phyloP scores from a whole-genome alignment of 1,284 basidiomycete species.

The Hymenochaete sp. region DNA sequence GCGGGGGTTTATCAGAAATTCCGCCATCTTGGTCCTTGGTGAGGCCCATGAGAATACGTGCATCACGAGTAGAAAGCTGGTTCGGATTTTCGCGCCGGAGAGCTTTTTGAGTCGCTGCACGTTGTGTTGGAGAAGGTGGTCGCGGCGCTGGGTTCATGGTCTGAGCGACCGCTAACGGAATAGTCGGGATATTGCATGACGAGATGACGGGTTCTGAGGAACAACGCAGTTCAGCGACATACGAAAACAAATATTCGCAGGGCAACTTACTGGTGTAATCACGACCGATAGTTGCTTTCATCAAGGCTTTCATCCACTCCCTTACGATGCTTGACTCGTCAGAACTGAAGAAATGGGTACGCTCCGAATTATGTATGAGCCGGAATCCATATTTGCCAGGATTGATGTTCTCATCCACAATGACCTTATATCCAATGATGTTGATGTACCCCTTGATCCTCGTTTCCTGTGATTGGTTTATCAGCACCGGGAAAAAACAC shows the following conservation, averaged over 20 bases:
- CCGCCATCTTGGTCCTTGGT: constrained; percentile 31
- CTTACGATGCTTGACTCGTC: constrained; percentile 79
- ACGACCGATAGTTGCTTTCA: constrained; percentile 95
- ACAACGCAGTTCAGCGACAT: neutral
- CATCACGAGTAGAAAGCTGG: constrained; percentile 82
- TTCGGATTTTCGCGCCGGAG: constrained; percentile 83
- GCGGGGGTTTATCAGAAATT: constrained; percentile 22
- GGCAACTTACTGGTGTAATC: constrained; percentile 81
- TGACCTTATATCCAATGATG: constrained; percentile 87
- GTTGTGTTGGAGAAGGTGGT: constrained; percentile 84
- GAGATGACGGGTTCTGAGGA: constrained; percentile 82
- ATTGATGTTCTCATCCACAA: constrained; percentile 86
- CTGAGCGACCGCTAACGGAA: constrained; percentile 90
- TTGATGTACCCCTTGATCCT: constrained; percentile 95
- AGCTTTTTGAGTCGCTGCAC: constrained; percentile 86
- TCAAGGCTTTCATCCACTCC: constrained; percentile 99
- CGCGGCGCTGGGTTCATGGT: constrained; percentile 92
- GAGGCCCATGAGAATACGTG: constrained; percentile 70
- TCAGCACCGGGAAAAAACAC: neutral
- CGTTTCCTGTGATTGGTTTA: constrained; percentile 51
- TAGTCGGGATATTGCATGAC: constrained; percentile 95
- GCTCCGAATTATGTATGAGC: constrained; percentile 84
- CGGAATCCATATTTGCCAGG: constrained; percentile 94
- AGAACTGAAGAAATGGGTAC: constrained; percentile 86
- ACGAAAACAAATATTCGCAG: neutral